Evolutionary conservation across 768 basidiomycete species (phyloP), one percentile per base, ranked within the genome.

Genomic region (Favolaschia claudopus): DNA sequence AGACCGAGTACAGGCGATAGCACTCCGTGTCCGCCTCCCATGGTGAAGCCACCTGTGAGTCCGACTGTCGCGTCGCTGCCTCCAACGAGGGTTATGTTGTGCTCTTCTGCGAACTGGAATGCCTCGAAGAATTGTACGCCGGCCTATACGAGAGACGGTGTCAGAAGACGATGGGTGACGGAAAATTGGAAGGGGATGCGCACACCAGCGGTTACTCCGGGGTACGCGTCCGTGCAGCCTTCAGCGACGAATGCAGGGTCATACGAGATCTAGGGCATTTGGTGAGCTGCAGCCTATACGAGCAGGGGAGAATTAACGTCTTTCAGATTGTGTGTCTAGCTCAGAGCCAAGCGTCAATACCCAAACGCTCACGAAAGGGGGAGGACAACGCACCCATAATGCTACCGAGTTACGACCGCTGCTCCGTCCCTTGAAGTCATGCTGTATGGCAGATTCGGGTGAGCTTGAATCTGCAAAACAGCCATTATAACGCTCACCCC

Each of bases 351-450:
- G 24, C 17, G 38, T 9, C n/a, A n/a, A n/a, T n/a, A n/a, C n/a
- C n/a, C n/a, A n/a, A n/a, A n/a, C 19, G 13, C 10, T 22, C 7
- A 19, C 15, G 51, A 17, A 25, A 5, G 10, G 31, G 10, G 19
- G 25, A 29, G n/a, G 12, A 5, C 29, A 20, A 44, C 34, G 22
- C 19, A 52, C 58, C 68, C 69, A 71, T 17, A 72, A 47, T 7
- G 54, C 63, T 31, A 72, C 43, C 6, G 70, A 64, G 15, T 60
- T 45, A 4, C 66, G 64, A 1, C 63, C 67, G 19, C 51, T 49
- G 43, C 66, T 68, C 2, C 68, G 66, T 2, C 72, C 69, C 24
- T 62, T 58, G 57, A 69, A 71, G 55, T 73, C 72, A 44, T 73
- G 72, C 63, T 49, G n/a, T n/a, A n/a, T n/a, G n/a, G n/a, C n/a